These are phyloP conservation scores for Amesomyces nigricolor DNA, from an alignment of 2,329 filamentous ascomycete species.

Conservation along the genomic window DNA sequence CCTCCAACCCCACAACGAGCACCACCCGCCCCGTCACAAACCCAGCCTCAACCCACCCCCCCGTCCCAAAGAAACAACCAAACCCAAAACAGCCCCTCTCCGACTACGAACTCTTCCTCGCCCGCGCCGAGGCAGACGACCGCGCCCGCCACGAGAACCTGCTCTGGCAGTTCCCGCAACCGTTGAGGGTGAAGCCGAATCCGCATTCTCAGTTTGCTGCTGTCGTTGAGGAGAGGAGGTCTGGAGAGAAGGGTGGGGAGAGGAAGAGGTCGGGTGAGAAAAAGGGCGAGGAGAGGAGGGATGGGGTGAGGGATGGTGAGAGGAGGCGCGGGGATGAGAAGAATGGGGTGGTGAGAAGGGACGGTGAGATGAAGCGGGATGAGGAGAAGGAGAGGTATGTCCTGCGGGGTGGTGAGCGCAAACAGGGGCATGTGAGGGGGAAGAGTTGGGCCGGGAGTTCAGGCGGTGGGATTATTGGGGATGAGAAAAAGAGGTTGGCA, in stretches of 20 bases:
- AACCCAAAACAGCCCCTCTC: conserved; percentile 1
- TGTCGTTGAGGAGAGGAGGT: not conserved
- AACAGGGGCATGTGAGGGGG: conserved; percentile 5
- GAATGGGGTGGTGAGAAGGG: too few species aligned
- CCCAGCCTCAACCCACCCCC: not conserved
- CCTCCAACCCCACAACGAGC: conserved; percentile 7
- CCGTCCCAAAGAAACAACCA: not conserved
- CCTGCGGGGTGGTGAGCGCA: not conserved
- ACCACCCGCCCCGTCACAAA: not conserved
- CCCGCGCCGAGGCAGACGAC: conserved; percentile 27
- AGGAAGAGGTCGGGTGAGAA: too few species aligned
- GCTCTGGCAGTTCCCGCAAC: conserved; percentile 1
- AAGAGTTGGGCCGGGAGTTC: conserved; percentile 21
- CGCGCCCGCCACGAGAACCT: conserved; percentile 23
- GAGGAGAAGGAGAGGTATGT: conserved; percentile 5
- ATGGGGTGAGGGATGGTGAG: too few species aligned
- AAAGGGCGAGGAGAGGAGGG: too few species aligned
- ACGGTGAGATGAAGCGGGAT: too few species aligned
- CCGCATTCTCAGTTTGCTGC: conserved; percentile 21
- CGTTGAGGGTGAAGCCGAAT: conserved; percentile 7
- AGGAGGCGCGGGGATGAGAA: too few species aligned
- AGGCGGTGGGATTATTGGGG: conserved; percentile 2
- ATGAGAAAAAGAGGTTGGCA: not conserved
- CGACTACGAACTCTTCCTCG: conserved; percentile 30
- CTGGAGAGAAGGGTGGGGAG: too few species aligned